Percentiles rank a stretch among this genome's conserved stretches.
Evolutionary conservation across 257 asterid species (phyloP).

Genomic region (Gentiana straminea): DNA sequence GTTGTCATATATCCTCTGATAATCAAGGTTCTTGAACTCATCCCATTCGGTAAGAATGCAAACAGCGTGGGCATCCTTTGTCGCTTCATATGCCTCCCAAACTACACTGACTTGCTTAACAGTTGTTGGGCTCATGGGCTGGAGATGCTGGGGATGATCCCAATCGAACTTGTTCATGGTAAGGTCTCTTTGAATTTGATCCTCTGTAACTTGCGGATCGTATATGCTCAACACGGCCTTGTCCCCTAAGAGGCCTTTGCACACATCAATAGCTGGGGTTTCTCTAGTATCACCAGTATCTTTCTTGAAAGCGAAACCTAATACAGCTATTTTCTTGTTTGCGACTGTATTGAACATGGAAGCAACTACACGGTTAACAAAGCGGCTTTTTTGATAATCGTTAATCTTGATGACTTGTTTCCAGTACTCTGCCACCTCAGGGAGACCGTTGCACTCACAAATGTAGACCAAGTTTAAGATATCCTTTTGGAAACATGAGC

Average conservation of each 20-base stretch:
- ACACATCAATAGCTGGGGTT: constrained; percentile 80
- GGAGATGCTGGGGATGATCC: constrained; percentile 91
- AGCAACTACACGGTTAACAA: constrained; percentile 63
- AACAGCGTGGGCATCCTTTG: constrained; percentile 68
- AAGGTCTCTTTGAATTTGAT: constrained; percentile 82
- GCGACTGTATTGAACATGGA: constrained; percentile 86
- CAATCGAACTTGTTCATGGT: constrained; percentile 74
- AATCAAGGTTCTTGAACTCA: constrained; percentile 75
- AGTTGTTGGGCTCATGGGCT: constrained; percentile 79
- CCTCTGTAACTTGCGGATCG: constrained; percentile 79
- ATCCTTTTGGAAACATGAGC: constrained; percentile 91
- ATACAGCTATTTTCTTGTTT: constrained; percentile 67
- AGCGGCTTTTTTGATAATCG: constrained; percentile 72
- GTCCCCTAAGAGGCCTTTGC: constrained; percentile 78
- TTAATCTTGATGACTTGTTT: constrained; percentile 82
- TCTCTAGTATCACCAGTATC: constrained; percentile 83
- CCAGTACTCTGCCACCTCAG: constrained; percentile 88
- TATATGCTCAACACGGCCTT: constrained; percentile 73
- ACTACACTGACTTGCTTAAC: constrained; percentile 52
- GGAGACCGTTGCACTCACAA: constrained; percentile 84
- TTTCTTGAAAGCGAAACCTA: constrained; percentile 81
- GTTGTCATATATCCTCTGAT: constrained; percentile 59
- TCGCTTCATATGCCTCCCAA: constrained; percentile 72
- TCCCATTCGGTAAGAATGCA: constrained; percentile 92
- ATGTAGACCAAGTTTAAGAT: constrained; percentile 75